Percentiles rank a stretch among this genome's conserved stretches.
Conservation (phyloP, 2,329 filamentous ascomycete genomes). For the Salinomyces thailandicus region DNA sequence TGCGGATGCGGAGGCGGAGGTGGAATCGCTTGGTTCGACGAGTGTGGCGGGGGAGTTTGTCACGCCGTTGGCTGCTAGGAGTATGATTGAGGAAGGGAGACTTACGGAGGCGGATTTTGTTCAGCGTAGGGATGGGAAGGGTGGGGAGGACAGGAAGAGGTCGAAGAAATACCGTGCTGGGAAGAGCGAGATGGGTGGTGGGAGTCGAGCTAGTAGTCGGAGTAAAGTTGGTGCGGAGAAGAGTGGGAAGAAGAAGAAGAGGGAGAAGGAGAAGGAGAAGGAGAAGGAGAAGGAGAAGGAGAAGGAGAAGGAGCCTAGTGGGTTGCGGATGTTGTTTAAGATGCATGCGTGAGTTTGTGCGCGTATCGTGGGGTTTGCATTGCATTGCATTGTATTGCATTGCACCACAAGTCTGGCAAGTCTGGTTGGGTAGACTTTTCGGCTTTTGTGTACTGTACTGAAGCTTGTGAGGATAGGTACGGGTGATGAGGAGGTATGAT, state of each 20-base stretch:
- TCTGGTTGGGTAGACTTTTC: too few species aligned
- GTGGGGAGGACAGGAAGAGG: slow-evolving; percentile 7
- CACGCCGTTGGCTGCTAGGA: slow-evolving; percentile 44
- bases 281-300: slow-evolving; percentile 1
- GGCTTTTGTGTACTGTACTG: too few species aligned
- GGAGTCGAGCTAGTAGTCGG: not conserved
- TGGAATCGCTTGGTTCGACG: slow-evolving; percentile 44
- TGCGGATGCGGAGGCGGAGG: slow-evolving; percentile 28
- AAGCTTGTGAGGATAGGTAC: too few species aligned
- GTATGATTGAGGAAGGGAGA: slow-evolving; percentile 35
- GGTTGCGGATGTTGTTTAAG: slow-evolving; percentile 32
- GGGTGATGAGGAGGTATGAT: too few species aligned
- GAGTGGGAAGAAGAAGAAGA: not conserved
- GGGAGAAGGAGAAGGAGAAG: too few species aligned
- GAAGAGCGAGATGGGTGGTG: slow-evolving; percentile 1
- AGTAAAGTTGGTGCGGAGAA: too few species aligned
- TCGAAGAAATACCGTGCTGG: not conserved
- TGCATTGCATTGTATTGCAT: not conserved
- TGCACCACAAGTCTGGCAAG: too few species aligned
- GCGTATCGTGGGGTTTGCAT: not conserved
- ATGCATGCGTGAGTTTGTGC: slow-evolving; percentile 5
- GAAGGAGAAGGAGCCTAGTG: slow-evolving; percentile 31
- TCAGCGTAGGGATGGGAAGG: slow-evolving; percentile 18
- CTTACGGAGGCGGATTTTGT: slow-evolving; percentile 38
- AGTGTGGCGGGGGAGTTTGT: slow-evolving; percentile 58